A percentile compares a stretch with the other conserved stretches of the same genome.
Evolutionary conservation across 1,139 yeast species (phyloP).

Genomic region (Scheffersomyces segobiensis): DNA sequence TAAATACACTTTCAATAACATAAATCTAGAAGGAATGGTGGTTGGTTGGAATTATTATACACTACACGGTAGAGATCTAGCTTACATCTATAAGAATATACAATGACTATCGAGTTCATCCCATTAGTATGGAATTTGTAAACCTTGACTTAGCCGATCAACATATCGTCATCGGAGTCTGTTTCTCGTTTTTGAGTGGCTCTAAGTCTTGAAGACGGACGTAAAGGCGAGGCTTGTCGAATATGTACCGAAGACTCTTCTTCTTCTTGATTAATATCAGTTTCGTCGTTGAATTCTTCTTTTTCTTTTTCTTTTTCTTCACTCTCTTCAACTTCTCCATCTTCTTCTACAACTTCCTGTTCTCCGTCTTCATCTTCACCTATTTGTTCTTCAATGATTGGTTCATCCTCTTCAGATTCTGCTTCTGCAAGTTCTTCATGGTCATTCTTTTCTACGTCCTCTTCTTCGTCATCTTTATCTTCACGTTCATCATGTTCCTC

Average conservation of each 20-base stretch:
- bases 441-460: slow-evolving; percentile 2
- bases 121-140: too few species aligned
- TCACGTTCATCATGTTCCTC: slow-evolving; percentile 12
- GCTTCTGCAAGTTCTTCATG: not conserved
- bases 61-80: not conserved
- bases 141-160: not conserved
- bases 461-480: slow-evolving; percentile 9
- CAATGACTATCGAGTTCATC: not conserved
- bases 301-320: slow-evolving; percentile 5
- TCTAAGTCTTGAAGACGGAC: not conserved
- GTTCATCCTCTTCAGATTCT: not conserved
- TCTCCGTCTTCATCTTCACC: slow-evolving; percentile 8
- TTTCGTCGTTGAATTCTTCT: slow-evolving; percentile 8
- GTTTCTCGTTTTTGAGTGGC: not conserved
- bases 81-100: not conserved
- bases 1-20: not conserved
- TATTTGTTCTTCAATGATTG: slow-evolving; percentile 8
- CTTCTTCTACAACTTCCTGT: slow-evolving; percentile 2
- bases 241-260: not conserved
- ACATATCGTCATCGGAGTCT: slow-evolving; percentile 13
- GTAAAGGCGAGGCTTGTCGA: not conserved
- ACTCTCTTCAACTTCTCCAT: slow-evolving; percentile 8
- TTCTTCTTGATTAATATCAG: slow-evolving; percentile 7
- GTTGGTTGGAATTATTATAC: not conserved
- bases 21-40: not conserved